Base-by-base conservation (phyloP, 1,139 yeast genomes). In the Candida sojae region DNA sequence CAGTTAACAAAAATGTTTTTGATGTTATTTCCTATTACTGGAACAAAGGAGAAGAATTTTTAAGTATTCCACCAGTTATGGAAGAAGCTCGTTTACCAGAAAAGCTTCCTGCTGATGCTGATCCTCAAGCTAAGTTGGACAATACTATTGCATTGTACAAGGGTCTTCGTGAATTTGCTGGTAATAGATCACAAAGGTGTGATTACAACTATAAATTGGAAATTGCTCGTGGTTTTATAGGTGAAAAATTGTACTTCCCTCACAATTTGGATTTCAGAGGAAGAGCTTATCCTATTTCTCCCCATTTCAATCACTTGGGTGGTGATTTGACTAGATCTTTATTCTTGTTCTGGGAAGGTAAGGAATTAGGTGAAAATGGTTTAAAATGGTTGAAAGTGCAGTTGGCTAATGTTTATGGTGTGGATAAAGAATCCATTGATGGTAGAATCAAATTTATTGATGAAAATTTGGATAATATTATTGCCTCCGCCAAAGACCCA, bases 181-280 rank as follows among this genome's bases (percentile, higher is more conserved):
- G 85, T 30, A 75, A 80, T 55, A 84, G 93, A 64, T 91, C 98
- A 0, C 88, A 86, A 64, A 80, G 99, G 67, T 93, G 99, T 71
- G 98, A 92, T 65, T 78, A 89, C 55, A 93, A 93, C 64, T 93
- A 95, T 66, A 92, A 90, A 64, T 72, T 93, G 47, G 99, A 93
- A 66, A 91, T 93, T 63, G 98, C 99, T 0, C 80, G 99, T 57
- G 97, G 96, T 0, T 90, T 86, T 58, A 71, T 86, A 37, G 95
- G 95, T 23, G 99, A 93, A 66, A 86, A 88, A 61, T 83, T 93
- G 61, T 92, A 83, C 64, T 89, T 92, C 72, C 98, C 99, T 5
- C 97, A 93, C 64, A 91, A 91, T 59, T 74, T 93, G 47, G 99
- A 93, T 66, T 92, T 92, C 64, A 79, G 99, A 66, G 99, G 99